Evolutionary conservation across 495 filamentous ascomycete genomes (phyloP), one percentile per base, ranked within the genome.

Genomic region (Tuber magnatum): DNA sequence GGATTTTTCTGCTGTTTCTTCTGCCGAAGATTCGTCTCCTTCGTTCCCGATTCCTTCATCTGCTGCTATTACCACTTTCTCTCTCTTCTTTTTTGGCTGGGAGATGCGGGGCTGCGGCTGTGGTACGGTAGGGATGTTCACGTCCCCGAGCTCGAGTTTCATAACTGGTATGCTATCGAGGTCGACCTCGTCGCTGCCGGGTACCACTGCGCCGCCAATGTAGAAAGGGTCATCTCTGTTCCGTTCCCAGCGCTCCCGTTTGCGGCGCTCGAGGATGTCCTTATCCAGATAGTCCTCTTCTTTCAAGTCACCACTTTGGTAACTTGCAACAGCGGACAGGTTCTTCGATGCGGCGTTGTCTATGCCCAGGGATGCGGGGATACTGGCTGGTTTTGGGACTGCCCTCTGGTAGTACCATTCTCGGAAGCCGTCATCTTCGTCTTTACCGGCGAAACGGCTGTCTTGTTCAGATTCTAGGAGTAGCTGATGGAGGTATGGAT

Each of bases 221-320:
- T 99, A 98, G 82, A 97, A 99, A 5, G 95, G 95, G 81, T 99
- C 95, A 79, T 97, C 94, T 76, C 87, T 90, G 83, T 97, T 92
- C 68, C 92, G 88, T 80, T 94, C 93, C 65, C 87, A 83, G 41
- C 93, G 87, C 77, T 94, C 92, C 0, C 87, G 84, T 72, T 88
- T 90, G 77, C 91, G 86, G 72, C 88, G 87, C 7, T 89, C 89
- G 7, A 89, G 44, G 61, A 90, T 89, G 78, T 91, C 88, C 1
- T 87, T 83, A 75, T 93, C 89, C 14, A 91, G 85, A 70, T 90
- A 88, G 42, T 87, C 86, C 16, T 88, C 86, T 70, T 88, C 88
- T 51, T 85, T 83, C 69, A 87, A 85, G 77, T 97, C 91, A 81
- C 96, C 24, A 91, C 92, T 20, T 82, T 81, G 75, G 81, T 79